These are phyloP conservation scores for Russula earlei DNA, from an alignment of 768 basidiomycete genomes.

Conservation along the genomic window DNA sequence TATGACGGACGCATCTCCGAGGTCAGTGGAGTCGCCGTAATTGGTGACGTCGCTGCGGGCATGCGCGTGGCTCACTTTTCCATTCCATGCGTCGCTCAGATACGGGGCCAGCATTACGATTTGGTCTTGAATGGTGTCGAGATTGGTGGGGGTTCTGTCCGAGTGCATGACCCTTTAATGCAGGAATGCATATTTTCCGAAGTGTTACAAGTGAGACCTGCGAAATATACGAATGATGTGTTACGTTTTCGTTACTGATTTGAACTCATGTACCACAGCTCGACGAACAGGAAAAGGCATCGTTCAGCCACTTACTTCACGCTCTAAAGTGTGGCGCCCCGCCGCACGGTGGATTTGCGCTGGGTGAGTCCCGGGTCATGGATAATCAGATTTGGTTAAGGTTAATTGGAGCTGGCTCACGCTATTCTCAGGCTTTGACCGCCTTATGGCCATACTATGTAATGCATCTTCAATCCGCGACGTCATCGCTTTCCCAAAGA, in stretches of 20 bases:
- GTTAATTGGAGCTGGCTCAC: neutral
- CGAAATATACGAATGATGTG: neutral
- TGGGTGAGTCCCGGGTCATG: slow-evolving; percentile 43
- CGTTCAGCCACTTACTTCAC: slow-evolving; percentile 79
- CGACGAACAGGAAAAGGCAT: slow-evolving; percentile 54
- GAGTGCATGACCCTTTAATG: slow-evolving; percentile 81
- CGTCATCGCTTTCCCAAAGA: slow-evolving; percentile 96
- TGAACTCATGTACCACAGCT: slow-evolving; percentile 38
- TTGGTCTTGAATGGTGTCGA: slow-evolving; percentile 90
- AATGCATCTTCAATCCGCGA: slow-evolving; percentile 82
- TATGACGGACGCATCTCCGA: slow-evolving; percentile 56
- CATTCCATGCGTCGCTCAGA: slow-evolving; percentile 33
- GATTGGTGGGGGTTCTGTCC: slow-evolving; percentile 89
- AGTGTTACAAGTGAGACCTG: slow-evolving; percentile 55
- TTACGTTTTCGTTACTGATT: neutral
- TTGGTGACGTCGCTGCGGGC: neutral
- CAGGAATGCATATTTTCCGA: slow-evolving; percentile 75
- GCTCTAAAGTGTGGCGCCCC: slow-evolving; percentile 87
- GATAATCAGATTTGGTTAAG: neutral
- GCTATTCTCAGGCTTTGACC: slow-evolving; percentile 66
- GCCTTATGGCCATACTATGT: slow-evolving; percentile 86
- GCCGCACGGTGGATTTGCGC: slow-evolving; percentile 90
- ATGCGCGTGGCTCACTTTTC: neutral
- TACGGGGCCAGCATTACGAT: slow-evolving; percentile 94
- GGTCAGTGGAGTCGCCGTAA: slow-evolving; percentile 31